A percentile compares a stretch with the other conserved stretches of the same genome.
phyloP scores from a whole-genome alignment of 805 yeast species.

The Lachancea sp. region DNA sequence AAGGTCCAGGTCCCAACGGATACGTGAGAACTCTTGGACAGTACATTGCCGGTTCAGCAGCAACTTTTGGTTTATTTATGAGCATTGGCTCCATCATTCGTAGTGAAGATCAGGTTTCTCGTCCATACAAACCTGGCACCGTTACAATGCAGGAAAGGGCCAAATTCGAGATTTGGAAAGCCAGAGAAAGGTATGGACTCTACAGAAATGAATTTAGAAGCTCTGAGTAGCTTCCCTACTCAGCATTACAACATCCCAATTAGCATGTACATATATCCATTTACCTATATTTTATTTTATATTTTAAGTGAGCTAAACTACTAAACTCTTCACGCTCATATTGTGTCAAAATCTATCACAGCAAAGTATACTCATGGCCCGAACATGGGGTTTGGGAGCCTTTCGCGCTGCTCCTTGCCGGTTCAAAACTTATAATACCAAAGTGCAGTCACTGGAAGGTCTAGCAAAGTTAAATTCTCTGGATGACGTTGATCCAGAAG shows the following conservation, averaged over 20 bases:
- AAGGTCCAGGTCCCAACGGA: constrained; percentile 98
- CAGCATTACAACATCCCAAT: not conserved
- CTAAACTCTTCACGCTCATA: not conserved
- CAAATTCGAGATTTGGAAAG: constrained; percentile 29
- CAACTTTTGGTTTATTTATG: constrained; percentile 95
- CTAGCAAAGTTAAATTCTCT: constrained; percentile 26
- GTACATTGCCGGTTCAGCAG: constrained; percentile 93
- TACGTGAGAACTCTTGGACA: constrained; percentile 94
- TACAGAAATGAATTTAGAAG: constrained; percentile 7
- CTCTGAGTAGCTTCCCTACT: not conserved
- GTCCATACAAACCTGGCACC: not conserved
- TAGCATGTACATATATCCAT: constrained; percentile 4
- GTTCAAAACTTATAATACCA: constrained; percentile 1
- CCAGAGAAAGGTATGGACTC: constrained; percentile 14
- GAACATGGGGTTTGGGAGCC: not conserved
- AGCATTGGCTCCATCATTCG: constrained; percentile 89
- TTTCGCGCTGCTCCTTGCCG: constrained; percentile 1
- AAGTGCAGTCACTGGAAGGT: constrained; percentile 28
- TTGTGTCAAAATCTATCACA: too few relatives aligned
- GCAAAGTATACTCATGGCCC: not conserved
- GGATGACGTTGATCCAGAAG: constrained; percentile 31
- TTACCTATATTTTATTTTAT: not conserved
- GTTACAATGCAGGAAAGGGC: constrained; percentile 28
- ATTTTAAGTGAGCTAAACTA: not conserved
- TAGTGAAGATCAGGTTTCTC: constrained; percentile 42